Base-by-base conservation (phyloP, 371 early-diverging fungal genomes). In the Rhizopus arrhizus region DNA sequence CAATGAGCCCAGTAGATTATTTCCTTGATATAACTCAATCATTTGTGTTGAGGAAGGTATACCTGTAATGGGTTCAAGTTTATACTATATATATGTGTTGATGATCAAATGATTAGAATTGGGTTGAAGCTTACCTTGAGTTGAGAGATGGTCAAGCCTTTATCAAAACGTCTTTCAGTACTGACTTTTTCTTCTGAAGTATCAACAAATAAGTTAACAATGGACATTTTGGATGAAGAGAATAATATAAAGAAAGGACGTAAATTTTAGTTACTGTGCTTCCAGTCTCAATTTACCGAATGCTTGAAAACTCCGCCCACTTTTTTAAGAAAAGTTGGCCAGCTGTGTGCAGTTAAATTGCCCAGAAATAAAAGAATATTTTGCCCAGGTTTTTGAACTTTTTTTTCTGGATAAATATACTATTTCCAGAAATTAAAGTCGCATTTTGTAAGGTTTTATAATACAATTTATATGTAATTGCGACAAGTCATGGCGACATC, bases 11-110 rank as follows among this genome's bases (percentile, higher is more conserved):
- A 95, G 74, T 5, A 83, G 68, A 15, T 65, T 69, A 40, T 87
- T 83, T 32, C 82, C 78, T 58, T 85, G 74, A 59, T 83, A 82
- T 5, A 95, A 80, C 12, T 70, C 58, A 11, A 97, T 62, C 40
- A 72, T 68, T 79, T 92, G 92, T 58, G 87, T 85, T 3, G 69
- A 50, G 5, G 84, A 69, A 6, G 92, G 89, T 34, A 96, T 89
- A 43, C 98, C 98, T 0, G 96, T 95, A 56, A 98, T 93, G 29
- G 96, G 91, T 62, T 94, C 95, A 4, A 98, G 84, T 60, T 91
- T 89, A 51, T 81, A 78, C 88, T 93, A 63, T 41, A 66, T 59
- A 32, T 41, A 51, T 28, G 10, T 4, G 13, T 43, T 55, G 5
- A 15, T 36, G 33, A 31, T 53, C 49, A 40, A 48, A 52, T 22